A percentile compares a stretch with the other conserved stretches of the same genome.
Evolutionary conservation across 352 stramenopile species (phyloP).

Genomic region (Phytopythium mirpurense): DNA sequence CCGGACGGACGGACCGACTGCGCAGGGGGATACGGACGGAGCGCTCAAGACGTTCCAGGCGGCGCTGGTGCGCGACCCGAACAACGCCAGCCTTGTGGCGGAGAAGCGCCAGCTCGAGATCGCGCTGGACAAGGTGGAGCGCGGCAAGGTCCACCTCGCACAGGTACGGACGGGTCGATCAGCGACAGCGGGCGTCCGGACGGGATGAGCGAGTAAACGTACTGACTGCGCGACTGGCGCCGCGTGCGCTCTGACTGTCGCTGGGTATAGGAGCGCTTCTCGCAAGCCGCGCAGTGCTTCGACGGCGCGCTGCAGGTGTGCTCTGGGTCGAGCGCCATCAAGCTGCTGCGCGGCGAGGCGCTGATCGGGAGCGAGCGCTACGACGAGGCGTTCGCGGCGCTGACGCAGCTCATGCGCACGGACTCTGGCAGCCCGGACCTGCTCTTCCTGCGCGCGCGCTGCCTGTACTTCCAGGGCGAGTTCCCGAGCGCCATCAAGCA

Average conservation of each 20-base stretch:
- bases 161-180: constrained; percentile 22
- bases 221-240: too few relatives aligned
- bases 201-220: too few relatives aligned
- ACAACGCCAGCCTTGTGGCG: constrained; percentile 67
- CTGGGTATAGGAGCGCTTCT: constrained; percentile 65
- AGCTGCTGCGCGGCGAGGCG: constrained; percentile 61
- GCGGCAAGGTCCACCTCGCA: constrained; percentile 63
- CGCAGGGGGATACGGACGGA: constrained; percentile 58
- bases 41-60: constrained; percentile 75
- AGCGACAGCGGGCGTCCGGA: too few relatives aligned
- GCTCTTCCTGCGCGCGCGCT: constrained; percentile 82
- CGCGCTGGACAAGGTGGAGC: constrained; percentile 72
- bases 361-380: constrained; percentile 77
- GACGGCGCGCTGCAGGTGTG: constrained; percentile 69
- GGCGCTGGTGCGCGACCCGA: constrained; percentile 67
- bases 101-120: constrained; percentile 80
- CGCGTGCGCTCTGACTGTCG: too few relatives aligned
- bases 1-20: too few relatives aligned
- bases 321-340: constrained; percentile 61
- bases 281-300: constrained; percentile 66
- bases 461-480: constrained; percentile 91
- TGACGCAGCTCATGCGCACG: constrained; percentile 83
- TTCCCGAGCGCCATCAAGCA: constrained; percentile 92
- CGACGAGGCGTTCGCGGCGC: constrained; percentile 74
- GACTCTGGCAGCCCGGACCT: constrained; percentile 80